Evolutionary conservation across 1,284 basidiomycete species (phyloP), one percentile per base, ranked within the genome.

Genomic region (Irpex rosettiformis): DNA sequence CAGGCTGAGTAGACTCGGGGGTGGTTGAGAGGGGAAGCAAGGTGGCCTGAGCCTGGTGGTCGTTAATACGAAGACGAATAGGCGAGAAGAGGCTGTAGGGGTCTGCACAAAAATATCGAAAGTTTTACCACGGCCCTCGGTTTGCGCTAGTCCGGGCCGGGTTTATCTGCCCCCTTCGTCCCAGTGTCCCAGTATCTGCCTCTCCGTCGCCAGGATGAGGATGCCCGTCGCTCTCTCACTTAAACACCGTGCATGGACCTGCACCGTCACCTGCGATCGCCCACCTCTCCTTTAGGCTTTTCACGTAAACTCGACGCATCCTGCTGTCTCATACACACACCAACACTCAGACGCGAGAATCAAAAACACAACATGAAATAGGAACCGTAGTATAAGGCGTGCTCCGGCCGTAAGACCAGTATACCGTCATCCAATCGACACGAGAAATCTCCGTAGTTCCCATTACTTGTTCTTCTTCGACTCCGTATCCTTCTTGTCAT

Each of bases 401-500:
- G 61, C 40, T 64, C 63, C 63, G 63, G 61, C 63, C 63, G 63
- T 61, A 54, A 37, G 33, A 10, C 33, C 33, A 37, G 40, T 54
- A 61, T 56, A 48, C 13, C 58, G 52, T 52, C 51, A 25, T 37
- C 10, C 16, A 11, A 37, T 42, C 49, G 30, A 7, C 6, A 59
- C 61, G 58, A 59, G 29, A 55, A 48, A 57, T 55, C 58, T 25
- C 65, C 63, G 64, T 59, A 54, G 51, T 37, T 40, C 62, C 65
- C 71, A 65, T 71, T 77, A 83, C 71, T 77, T 77, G 63, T 76
- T 75, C 66, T 71, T 70, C 65, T 72, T 70, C 61, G 65, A 67
- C 61, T 67, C 68, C 59, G 56, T 59, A 29, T 40, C 59, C 40
- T 51, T 53, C 59, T 59, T 45, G 25, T 56, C 61, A 52, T 65